Evolutionary conservation across 306 rosid genomes (phyloP).

Genomic region (Ormosia emarginata): DNA sequence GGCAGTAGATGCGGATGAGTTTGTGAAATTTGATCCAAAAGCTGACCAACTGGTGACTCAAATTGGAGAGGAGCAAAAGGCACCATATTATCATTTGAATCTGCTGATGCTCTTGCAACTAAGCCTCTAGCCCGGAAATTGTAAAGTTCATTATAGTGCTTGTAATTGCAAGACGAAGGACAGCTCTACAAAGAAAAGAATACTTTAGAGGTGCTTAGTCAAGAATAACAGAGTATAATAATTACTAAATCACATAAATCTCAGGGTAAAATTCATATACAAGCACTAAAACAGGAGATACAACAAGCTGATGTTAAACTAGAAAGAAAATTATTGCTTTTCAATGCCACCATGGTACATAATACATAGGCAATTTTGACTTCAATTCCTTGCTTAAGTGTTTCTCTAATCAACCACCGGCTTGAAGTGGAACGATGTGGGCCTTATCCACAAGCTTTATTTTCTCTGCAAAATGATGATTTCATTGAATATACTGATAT

Average conservation of each 20-base stretch:
- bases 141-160: constrained; percentile 42
- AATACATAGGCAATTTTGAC: neutral
- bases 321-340: neutral
- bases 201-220: neutral
- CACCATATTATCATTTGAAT: constrained; percentile 53
- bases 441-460: neutral
- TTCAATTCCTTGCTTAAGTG: neutral
- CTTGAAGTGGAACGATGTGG: neutral
- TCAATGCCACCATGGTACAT: neutral
- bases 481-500: neutral
- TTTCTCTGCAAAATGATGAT: neutral
- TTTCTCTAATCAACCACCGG: neutral
- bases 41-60: constrained; percentile 86
- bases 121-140: constrained; percentile 60
- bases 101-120: constrained; percentile 58
- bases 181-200: constrained; percentile 39
- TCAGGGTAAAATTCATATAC: neutral
- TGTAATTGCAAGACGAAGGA: constrained; percentile 55
- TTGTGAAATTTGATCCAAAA: constrained; percentile 81
- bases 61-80: constrained; percentile 74
- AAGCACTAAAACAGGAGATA: neutral
- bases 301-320: neutral
- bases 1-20: constrained; percentile 87
- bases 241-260: constrained; percentile 9
- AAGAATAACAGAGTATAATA: neutral